Evolutionary conservation across 2,329 filamentous ascomycete genomes (phyloP).

Genomic region (Sporothrix globosa): DNA sequence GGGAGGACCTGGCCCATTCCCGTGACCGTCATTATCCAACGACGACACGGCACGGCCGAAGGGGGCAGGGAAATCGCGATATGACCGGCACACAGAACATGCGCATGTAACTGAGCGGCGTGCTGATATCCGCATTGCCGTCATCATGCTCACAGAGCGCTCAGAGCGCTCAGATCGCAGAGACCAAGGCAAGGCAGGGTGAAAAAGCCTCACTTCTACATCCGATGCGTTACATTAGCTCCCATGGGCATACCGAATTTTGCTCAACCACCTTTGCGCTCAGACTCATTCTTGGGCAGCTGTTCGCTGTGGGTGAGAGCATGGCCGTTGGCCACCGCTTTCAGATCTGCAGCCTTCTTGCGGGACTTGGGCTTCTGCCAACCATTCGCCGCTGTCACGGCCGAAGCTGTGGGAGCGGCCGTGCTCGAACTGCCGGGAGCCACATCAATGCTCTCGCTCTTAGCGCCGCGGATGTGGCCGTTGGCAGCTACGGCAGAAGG

Average conservation of each 20-base stretch:
- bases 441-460: conserved; percentile 42
- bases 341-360: conserved; percentile 56
- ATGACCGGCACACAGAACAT: neutral
- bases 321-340: conserved; percentile 49
- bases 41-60: neutral
- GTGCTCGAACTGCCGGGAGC: neutral
- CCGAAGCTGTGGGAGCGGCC: neutral
- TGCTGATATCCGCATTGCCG: neutral
- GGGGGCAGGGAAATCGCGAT: neutral
- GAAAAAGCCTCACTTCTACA: neutral
- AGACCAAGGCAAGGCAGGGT: neutral
- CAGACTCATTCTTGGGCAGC: conserved; percentile 60
- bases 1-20: neutral
- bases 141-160: neutral
- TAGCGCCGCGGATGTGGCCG: conserved; percentile 55
- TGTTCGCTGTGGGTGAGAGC: conserved; percentile 53
- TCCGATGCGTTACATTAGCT: too few relatives aligned
- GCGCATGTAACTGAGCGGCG: neutral
- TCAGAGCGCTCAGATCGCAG: neutral
- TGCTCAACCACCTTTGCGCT: conserved; percentile 64
- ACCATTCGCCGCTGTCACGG: conserved; percentile 40
- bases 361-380: conserved; percentile 65
- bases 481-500: conserved; percentile 40
- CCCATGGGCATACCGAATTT: neutral
- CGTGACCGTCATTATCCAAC: conserved; percentile 13